Percentiles rank a stretch among this genome's conserved stretches.
Evolutionary conservation across 371 early-diverging fungal genomes (phyloP).

Genomic region (Choanephora cucurbitarum): DNA sequence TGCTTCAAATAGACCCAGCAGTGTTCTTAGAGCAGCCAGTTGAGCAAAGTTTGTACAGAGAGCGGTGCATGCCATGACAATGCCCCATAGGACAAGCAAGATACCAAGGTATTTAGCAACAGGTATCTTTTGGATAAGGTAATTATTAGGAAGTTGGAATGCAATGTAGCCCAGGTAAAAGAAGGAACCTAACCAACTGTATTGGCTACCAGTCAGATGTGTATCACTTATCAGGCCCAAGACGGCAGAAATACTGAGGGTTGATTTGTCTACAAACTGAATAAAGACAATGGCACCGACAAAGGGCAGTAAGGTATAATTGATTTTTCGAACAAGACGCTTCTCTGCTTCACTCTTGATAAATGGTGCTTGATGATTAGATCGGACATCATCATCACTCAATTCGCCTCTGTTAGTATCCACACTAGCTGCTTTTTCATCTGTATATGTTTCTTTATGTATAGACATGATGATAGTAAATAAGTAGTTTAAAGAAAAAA

Average conservation of each 20-base stretch:
- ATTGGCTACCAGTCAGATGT: slow-evolving; percentile 22
- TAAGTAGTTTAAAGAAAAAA: neutral
- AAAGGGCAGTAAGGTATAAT: slow-evolving; percentile 29
- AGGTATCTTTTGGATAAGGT: slow-evolving; percentile 36
- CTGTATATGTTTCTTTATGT: slow-evolving; percentile 8
- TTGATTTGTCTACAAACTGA: slow-evolving; percentile 40
- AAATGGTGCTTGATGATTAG: neutral
- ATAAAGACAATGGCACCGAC: slow-evolving; percentile 31
- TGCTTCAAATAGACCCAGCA: slow-evolving; percentile 42
- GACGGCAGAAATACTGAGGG: slow-evolving; percentile 31
- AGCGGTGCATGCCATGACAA: slow-evolving; percentile 27
- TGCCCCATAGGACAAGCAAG: slow-evolving; percentile 35
- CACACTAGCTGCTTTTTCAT: slow-evolving; percentile 12
- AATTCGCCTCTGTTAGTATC: slow-evolving; percentile 8
- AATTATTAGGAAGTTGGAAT: slow-evolving; percentile 34
- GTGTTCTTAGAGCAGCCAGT: slow-evolving; percentile 24
- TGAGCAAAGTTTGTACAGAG: slow-evolving; percentile 29
- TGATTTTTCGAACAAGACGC: slow-evolving; percentile 29
- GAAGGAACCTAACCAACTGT: slow-evolving; percentile 31
- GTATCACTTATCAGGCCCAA: slow-evolving; percentile 35
- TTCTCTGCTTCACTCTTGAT: slow-evolving; percentile 30
- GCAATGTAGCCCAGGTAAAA: slow-evolving; percentile 37
- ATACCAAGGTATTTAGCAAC: slow-evolving; percentile 29
- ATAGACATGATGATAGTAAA: too few relatives aligned
- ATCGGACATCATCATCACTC: neutral